These are phyloP conservation scores for Dendrobium huoshanense DNA, from an alignment of 106 monocot genomes.

Conservation along the genomic window DNA sequence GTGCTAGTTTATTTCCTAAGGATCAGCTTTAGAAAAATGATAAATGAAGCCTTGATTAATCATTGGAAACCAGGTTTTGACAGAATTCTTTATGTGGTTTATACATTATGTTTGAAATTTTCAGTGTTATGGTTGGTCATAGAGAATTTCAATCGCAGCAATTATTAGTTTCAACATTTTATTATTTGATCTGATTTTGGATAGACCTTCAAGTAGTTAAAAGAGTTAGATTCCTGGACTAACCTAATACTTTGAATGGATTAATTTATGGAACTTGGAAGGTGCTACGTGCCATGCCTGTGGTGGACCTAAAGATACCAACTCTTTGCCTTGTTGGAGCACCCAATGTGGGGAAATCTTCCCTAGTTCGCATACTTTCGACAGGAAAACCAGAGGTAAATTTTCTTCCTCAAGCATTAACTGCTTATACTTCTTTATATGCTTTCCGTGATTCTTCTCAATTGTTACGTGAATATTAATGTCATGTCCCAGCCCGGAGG, in stretches of 20 bases:
- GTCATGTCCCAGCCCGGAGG: no score
- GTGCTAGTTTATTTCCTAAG: background rate
- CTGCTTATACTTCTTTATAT: background rate
- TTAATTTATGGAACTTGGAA: conserved; percentile 20
- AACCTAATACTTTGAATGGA: background rate
- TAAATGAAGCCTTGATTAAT: background rate
- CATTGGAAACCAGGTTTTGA: background rate
- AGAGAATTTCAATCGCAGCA: background rate
- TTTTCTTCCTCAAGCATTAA: conserved; percentile 12
- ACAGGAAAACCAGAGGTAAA: conserved; percentile 95
- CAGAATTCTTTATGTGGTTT: background rate
- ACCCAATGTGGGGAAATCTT: conserved; percentile 99
- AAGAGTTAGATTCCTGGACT: background rate
- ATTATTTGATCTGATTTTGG: background rate
- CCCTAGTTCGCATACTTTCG: conserved; percentile 89
- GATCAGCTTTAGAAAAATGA: background rate
- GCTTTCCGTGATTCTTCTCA: background rate
- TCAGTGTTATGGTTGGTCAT: background rate
- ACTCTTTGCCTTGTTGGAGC: conserved; percentile 99
- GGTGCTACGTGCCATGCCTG: conserved; percentile 91
- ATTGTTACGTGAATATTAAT: background rate
- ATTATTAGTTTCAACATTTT: background rate
- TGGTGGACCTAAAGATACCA: conserved; percentile 75
- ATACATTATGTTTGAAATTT: background rate
- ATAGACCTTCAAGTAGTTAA: background rate